A percentile compares a stretch with the other conserved stretches of the same genome.
Conservation (phyloP, 768 basidiomycete species). For the Agaricus blazei region DNA sequence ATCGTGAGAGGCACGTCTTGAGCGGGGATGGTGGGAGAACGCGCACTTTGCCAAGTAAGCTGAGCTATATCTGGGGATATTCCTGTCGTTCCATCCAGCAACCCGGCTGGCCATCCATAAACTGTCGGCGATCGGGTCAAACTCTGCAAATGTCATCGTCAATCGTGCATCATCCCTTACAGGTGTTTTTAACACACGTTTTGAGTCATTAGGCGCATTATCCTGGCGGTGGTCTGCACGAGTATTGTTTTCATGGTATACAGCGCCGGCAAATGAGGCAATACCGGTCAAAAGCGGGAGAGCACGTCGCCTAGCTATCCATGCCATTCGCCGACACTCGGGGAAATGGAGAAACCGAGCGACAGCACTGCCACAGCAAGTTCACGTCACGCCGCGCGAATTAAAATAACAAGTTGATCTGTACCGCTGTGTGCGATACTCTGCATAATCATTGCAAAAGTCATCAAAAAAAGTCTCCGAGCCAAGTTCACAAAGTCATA, state of each 20-base stretch:
- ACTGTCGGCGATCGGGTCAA: background rate
- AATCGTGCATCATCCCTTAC: background rate
- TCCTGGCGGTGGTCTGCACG: background rate
- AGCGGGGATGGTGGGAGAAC: background rate
- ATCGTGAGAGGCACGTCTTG: background rate
- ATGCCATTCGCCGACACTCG: background rate
- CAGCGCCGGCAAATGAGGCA: background rate
- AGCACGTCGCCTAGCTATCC: background rate
- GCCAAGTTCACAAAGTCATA: too few species aligned
- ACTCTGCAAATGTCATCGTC: background rate
- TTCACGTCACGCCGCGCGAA: too few species aligned
- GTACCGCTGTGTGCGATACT: too few species aligned
- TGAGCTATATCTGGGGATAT: background rate
- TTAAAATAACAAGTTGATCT: too few species aligned
- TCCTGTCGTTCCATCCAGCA: background rate
- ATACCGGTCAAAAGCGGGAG: background rate
- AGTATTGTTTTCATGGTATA: background rate
- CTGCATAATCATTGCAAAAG: too few species aligned
- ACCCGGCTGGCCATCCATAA: background rate
- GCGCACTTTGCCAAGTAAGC: slow-evolving; percentile 5
- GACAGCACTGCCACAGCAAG: background rate
- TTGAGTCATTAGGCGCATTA: background rate
- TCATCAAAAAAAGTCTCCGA: too few species aligned
- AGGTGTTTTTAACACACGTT: background rate
- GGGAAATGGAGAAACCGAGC: background rate